phyloP scores from a whole-genome alignment of 805 yeast species.

The Candida manassasensis region DNA sequence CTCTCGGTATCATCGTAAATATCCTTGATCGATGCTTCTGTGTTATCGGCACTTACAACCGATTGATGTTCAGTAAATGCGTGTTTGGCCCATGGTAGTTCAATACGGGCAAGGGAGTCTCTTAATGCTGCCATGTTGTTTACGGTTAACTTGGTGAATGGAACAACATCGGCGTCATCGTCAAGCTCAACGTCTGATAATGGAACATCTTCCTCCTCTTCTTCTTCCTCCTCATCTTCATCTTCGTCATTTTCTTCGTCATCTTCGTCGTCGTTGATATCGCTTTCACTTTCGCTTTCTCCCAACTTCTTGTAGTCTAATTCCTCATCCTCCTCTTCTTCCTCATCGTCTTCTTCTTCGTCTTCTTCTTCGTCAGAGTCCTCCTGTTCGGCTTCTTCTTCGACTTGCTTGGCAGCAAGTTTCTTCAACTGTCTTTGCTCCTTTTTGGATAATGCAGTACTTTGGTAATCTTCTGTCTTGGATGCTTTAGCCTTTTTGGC shows the following conservation, averaged over 20 bases:
- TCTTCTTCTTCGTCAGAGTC: constrained; percentile 27
- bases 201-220: constrained; percentile 76
- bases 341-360: constrained; percentile 36
- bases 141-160: constrained; percentile 82
- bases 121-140: constrained; percentile 82
- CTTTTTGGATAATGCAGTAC: constrained; percentile 54
- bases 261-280: constrained; percentile 26
- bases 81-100: constrained; percentile 59
- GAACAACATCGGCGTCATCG: constrained; percentile 92
- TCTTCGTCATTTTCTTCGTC: constrained; percentile 37
- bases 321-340: constrained; percentile 24
- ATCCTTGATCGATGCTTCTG: constrained; percentile 70
- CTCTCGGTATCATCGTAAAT: constrained; percentile 94
- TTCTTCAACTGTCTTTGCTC: constrained; percentile 59
- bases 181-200: constrained; percentile 89
- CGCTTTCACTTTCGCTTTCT: constrained; percentile 49
- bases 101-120: constrained; percentile 62
- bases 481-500: constrained; percentile 12
- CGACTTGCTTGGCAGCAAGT: constrained; percentile 24
- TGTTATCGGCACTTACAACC: constrained; percentile 53
- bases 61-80: constrained; percentile 83
- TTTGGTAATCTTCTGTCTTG: constrained; percentile 38
- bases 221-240: constrained; percentile 50
- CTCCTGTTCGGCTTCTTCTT: constrained; percentile 18
- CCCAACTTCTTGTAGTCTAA: constrained; percentile 53